phyloP scores from a whole-genome alignment of 257 asterid species.

The Rauvolfia tetraphylla region DNA sequence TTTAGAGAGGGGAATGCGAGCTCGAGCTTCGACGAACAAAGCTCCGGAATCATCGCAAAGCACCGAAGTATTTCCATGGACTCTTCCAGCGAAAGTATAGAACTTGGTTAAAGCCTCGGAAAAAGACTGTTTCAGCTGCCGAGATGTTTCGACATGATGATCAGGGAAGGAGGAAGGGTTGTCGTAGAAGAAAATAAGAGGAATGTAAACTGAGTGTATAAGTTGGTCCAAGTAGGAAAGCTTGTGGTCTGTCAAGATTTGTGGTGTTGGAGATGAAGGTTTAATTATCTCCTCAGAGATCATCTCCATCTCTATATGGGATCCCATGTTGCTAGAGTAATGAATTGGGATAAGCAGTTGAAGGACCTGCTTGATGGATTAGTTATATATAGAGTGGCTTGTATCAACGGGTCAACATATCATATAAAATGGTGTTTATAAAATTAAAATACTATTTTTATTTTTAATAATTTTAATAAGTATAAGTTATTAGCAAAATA shows the following conservation, averaged over 20 bases:
- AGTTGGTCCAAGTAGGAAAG: conserved; percentile 1
- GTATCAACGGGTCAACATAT: too few relatives aligned
- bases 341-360: too few relatives aligned
- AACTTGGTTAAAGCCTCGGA: conserved; percentile 24
- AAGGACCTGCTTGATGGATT: too few relatives aligned
- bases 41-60: conserved; percentile 39
- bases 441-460: too few relatives aligned
- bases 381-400: too few relatives aligned
- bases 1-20: conserved; percentile 6
- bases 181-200: conserved; percentile 8
- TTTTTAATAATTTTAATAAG: too few relatives aligned
- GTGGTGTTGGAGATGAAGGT: conserved; percentile 13
- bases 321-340: too few relatives aligned
- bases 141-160: background rate
- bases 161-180: background rate
- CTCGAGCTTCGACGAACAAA: conserved; percentile 30
- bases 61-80: conserved; percentile 11
- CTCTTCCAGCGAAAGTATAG: conserved; percentile 35
- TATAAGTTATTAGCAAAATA: too few relatives aligned
- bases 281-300: conserved; percentile 7
- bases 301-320: background rate
- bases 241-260: background rate
- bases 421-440: too few relatives aligned
- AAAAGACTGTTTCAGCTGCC: conserved; percentile 27
- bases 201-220: background rate